These are phyloP conservation scores for Chlorella sp. DNA, from an alignment of 139 green algal species.

Conservation along the genomic window DNA sequence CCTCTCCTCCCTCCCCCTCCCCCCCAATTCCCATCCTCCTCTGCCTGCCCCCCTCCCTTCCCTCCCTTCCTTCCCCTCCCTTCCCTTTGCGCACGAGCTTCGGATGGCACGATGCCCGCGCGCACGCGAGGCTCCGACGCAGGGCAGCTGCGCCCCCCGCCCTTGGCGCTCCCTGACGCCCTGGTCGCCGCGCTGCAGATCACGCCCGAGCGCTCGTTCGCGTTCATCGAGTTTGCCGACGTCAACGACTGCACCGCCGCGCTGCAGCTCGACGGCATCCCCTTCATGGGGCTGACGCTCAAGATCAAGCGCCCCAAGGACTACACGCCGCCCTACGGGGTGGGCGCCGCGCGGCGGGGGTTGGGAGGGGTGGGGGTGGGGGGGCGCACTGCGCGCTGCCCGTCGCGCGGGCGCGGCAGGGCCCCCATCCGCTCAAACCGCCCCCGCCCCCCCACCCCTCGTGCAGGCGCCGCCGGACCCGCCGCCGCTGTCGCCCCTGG, in stretches of 20 bases:
- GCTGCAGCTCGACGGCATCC: slow-evolving; percentile 39
- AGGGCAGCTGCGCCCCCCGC: neutral
- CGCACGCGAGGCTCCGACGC: neutral
- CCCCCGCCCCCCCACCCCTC: neutral
- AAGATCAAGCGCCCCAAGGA: slow-evolving; percentile 44
- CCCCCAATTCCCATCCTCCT: neutral
- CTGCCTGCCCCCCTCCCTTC: neutral
- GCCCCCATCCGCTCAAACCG: no score
- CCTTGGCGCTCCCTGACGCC: neutral
- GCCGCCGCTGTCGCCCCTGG: slow-evolving; percentile 19
- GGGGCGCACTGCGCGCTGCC: neutral
- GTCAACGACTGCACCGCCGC: slow-evolving; percentile 14
- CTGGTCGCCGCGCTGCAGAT: neutral
- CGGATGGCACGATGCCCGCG: neutral
- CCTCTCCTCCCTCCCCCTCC: neutral
- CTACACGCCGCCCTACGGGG: slow-evolving; percentile 26
- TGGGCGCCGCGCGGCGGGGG: neutral
- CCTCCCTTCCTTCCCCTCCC: no score
- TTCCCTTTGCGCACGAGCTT: no score
- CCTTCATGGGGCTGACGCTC: slow-evolving; percentile 27
- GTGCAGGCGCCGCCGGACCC: slow-evolving; percentile 30
- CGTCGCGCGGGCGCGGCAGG: no score
- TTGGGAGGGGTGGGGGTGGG: neutral
- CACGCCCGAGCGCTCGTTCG: slow-evolving; percentile 32
- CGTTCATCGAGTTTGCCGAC: slow-evolving; percentile 39